Evolutionary conservation across 495 filamentous ascomycete genomes (phyloP).

Genomic region (Xylaria curta): DNA sequence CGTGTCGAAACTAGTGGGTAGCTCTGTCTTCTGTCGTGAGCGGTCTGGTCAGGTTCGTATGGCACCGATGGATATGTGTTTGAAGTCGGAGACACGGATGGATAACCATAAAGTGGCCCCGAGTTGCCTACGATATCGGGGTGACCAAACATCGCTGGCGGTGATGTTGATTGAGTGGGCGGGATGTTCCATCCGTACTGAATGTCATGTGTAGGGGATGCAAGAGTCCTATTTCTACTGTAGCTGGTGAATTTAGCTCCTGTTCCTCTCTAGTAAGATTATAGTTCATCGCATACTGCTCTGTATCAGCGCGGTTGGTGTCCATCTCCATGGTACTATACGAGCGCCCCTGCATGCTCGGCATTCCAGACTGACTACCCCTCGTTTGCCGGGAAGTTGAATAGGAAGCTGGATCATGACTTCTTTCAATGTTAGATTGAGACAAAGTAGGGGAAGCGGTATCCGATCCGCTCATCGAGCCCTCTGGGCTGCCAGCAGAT

Average conservation of each 20-base stretch:
- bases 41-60: constrained; percentile 5
- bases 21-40: neutral
- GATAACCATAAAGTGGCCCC: neutral
- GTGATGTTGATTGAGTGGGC: neutral
- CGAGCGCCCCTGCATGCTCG: neutral
- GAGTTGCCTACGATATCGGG: neutral
- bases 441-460: constrained; percentile 13
- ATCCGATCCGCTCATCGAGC: constrained; percentile 23
- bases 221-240: neutral
- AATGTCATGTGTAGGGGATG: constrained; percentile 3
- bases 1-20: neutral
- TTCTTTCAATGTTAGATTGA: neutral
- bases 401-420: neutral
- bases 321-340: neutral
- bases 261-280: neutral
- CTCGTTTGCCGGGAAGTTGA: neutral
- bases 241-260: constrained; percentile 2
- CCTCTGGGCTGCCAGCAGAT: constrained; percentile 27
- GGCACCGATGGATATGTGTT: neutral
- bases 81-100: constrained; percentile 6
- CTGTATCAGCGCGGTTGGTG: neutral
- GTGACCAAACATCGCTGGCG: neutral
- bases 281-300: constrained; percentile 11
- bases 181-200: constrained; percentile 2
- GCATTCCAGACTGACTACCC: neutral